Conservation (phyloP, 1,139 yeast species). For the Debaryomyces udenii region DNA sequence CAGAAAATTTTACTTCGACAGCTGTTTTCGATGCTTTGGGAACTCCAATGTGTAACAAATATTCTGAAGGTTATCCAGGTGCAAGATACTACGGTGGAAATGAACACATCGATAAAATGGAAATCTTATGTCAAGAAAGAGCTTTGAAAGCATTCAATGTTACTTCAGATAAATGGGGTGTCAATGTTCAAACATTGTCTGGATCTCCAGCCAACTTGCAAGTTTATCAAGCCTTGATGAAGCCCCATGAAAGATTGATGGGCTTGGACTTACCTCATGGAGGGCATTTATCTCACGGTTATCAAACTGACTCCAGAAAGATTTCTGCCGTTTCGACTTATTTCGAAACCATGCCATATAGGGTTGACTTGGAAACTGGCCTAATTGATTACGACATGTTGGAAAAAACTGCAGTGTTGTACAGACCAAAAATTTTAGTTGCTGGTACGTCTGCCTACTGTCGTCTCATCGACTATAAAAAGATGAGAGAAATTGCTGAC, state of each 20-base stretch:
- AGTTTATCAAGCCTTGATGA: slow-evolving; percentile 92
- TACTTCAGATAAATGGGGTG: slow-evolving; percentile 91
- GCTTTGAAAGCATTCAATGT: slow-evolving; percentile 86
- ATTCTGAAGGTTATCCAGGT: slow-evolving; percentile 88
- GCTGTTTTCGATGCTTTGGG: slow-evolving; percentile 97
- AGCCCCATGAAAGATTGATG: slow-evolving; percentile 94
- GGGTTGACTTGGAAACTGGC: slow-evolving; percentile 89
- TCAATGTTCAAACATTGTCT: slow-evolving; percentile 91
- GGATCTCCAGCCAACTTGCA: slow-evolving; percentile 98
- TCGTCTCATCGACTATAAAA: slow-evolving; percentile 90
- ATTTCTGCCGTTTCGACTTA: slow-evolving; percentile 95
- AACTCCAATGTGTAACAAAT: slow-evolving; percentile 93
- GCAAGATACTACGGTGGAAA: slow-evolving; percentile 90
- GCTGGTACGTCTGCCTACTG: slow-evolving; percentile 99
- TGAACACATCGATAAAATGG: slow-evolving; percentile 93
- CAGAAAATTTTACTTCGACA: slow-evolving; percentile 96
- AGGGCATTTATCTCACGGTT: slow-evolving; percentile 97
- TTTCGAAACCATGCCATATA: slow-evolving; percentile 98
- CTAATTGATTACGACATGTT: slow-evolving; percentile 93
- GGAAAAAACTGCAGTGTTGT: slow-evolving; percentile 84
- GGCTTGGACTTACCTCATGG: slow-evolving; percentile 98
- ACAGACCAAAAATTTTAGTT: slow-evolving; percentile 92
- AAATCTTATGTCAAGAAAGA: slow-evolving; percentile 86
- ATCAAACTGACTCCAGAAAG: slow-evolving; percentile 93
- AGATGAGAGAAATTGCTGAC: slow-evolving; percentile 96